These are phyloP conservation scores for Lycium barbarum DNA, from an alignment of 257 asterid species.

Conservation along the genomic window DNA sequence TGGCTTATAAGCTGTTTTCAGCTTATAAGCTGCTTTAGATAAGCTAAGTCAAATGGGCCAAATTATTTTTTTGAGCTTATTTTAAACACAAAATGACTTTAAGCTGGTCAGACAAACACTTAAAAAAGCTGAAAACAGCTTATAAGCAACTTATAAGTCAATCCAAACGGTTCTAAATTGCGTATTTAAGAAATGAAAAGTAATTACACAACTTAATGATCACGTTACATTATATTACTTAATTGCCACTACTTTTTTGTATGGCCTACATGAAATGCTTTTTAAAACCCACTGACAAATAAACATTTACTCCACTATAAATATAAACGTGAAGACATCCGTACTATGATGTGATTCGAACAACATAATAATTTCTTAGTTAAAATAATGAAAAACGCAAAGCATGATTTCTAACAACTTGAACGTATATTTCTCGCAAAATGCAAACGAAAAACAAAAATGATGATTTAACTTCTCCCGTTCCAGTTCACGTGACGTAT, in stretches of 20 bases:
- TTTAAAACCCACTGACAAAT: not conserved
- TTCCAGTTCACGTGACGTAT: not conserved
- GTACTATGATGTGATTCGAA: constrained; percentile 19
- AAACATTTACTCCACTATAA: not conserved
- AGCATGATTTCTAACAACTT: not conserved
- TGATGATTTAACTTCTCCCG: not conserved
- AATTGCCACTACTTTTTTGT: not conserved
- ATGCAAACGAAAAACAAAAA: not conserved
- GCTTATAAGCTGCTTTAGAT: too few species aligned
- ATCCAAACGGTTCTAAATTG: too few species aligned
- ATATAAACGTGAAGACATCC: not conserved
- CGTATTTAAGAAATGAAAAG: not conserved
- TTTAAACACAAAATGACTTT: too few species aligned
- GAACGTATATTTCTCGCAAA: not conserved
- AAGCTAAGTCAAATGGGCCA: too few species aligned
- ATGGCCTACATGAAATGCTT: constrained; percentile 16
- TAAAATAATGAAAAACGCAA: not conserved
- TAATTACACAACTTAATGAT: not conserved
- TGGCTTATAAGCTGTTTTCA: too few species aligned
- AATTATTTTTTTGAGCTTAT: too few species aligned
- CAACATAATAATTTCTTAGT: not conserved
- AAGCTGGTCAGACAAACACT: too few species aligned
- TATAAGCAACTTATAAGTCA: too few species aligned
- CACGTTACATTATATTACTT: constrained; percentile 5
- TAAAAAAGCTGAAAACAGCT: too few species aligned